A percentile compares a stretch with the other conserved stretches of the same genome.
phyloP scores from a whole-genome alignment of 2,329 filamentous ascomycete genomes.

The Aspergillus brasiliensis region DNA sequence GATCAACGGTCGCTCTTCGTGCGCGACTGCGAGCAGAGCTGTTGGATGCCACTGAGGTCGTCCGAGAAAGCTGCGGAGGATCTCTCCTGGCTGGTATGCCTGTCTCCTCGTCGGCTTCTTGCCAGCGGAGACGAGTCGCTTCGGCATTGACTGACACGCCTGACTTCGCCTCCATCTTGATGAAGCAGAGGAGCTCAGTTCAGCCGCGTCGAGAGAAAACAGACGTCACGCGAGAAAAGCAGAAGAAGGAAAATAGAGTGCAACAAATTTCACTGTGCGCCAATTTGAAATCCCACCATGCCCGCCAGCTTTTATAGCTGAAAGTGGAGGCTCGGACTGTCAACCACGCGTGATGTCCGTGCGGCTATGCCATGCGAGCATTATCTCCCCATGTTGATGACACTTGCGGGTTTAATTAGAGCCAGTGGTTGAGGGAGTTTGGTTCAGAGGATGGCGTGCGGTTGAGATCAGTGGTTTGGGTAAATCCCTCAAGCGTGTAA shows the following conservation, averaged over 20 bases:
- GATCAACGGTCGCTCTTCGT: constrained; percentile 24
- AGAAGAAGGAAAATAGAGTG: background rate
- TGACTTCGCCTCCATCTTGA: background rate
- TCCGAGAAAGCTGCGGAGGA: constrained; percentile 1
- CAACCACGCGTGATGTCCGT: constrained; percentile 1
- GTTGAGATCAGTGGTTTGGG: constrained; percentile 9
- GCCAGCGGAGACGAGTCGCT: constrained; percentile 15
- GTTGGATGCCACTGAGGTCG: constrained; percentile 7
- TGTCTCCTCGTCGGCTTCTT: constrained; percentile 16
- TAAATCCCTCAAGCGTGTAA: constrained; percentile 5
- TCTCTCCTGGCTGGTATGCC: constrained; percentile 2
- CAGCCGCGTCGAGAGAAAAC: background rate
- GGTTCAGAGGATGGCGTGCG: background rate
- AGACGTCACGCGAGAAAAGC: background rate
- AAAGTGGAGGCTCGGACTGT: background rate
- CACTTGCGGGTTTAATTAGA: constrained; percentile 1
- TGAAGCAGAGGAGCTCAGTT: background rate
- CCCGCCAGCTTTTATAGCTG: constrained; percentile 1
- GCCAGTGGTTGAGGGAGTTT: background rate
- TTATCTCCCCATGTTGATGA: background rate
- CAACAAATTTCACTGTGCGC: background rate
- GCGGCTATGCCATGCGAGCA: constrained; percentile 5
- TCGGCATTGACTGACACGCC: background rate
- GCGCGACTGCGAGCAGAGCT: constrained; percentile 16
- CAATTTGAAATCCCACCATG: background rate